phyloP scores from a whole-genome alignment of 441 rosid genomes.

The Croton laevigatus region DNA sequence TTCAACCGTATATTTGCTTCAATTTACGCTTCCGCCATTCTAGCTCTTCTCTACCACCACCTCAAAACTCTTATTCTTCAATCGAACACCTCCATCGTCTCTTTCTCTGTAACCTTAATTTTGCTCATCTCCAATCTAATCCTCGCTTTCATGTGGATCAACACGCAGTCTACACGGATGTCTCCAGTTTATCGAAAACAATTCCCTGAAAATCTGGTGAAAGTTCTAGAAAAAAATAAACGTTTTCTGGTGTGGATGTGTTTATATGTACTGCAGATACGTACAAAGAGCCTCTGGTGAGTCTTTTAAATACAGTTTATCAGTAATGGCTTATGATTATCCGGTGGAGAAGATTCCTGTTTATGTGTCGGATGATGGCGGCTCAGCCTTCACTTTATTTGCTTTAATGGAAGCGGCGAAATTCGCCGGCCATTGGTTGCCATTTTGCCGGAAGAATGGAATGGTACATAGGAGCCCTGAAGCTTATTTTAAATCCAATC shows the following conservation, averaged over 20 bases:
- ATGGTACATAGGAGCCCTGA: slow-evolving; percentile 36
- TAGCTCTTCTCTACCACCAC: slow-evolving; percentile 50
- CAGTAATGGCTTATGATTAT: slow-evolving; percentile 77
- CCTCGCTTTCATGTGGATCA: slow-evolving; percentile 65
- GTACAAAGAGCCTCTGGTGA: slow-evolving; percentile 72
- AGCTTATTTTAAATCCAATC: slow-evolving; percentile 36
- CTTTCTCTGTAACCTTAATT: slow-evolving; percentile 23
- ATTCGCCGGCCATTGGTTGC: slow-evolving; percentile 56
- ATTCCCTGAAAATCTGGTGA: slow-evolving; percentile 42
- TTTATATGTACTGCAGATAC: slow-evolving; percentile 94
- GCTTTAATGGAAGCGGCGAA: slow-evolving; percentile 59
- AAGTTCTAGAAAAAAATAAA: slow-evolving; percentile 20
- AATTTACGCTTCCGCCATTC: slow-evolving; percentile 44
- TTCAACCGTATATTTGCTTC: slow-evolving; percentile 47
- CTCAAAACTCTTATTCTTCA: slow-evolving; percentile 34
- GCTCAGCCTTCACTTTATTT: slow-evolving; percentile 54
- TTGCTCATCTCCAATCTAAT: slow-evolving; percentile 46
- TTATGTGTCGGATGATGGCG: slow-evolving; percentile 61
- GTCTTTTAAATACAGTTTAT: slow-evolving; percentile 66
- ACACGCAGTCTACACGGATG: slow-evolving; percentile 37
- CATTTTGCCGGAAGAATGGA: slow-evolving; percentile 37
- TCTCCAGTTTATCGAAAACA: slow-evolving; percentile 43
- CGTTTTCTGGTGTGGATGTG: slow-evolving; percentile 53
- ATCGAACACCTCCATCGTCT: slow-evolving; percentile 15
- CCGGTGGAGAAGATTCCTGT: slow-evolving; percentile 62